Evolutionary conservation across 495 filamentous ascomycete species (phyloP), one percentile per base, ranked within the genome.

Genomic region (Zalerion maritima): DNA sequence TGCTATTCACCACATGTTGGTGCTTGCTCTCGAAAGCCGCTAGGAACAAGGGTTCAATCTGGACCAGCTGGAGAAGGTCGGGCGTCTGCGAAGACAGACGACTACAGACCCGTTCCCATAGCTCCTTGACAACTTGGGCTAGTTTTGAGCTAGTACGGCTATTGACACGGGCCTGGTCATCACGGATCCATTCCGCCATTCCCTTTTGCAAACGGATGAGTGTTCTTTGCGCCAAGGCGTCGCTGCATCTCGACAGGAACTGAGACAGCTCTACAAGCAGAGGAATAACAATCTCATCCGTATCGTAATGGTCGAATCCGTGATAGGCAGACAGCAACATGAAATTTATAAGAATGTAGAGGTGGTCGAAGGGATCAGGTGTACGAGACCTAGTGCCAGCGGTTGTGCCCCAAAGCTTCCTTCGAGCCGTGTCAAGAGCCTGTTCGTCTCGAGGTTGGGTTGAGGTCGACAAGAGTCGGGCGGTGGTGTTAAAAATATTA

Each of bases 171-270:
- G 51, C 42, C 9, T 52, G 54, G 1, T 39, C 24, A 38, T 84
- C 79, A 29, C 58, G 52, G 18, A 83, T 47, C 75, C 77, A 84
- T 4, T 56, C 35, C 3, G 57, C 41, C 18, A 81, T 40, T 1
- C 73, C 74, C 20, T 58, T 48, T 43, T 82, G 76, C n/a, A 73
- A 42, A 21, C 57, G 59, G 6, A 54, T 43, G n/a, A 79, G 41
- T 13, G 52, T 37, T 26, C 43, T 52, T 17, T 50, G 24, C 9
- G 51, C 46, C 8, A 59, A 37, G 13, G 50, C 45, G n/a, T 25
- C 31, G 25, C 47, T 60, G 30, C 57, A 49, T 32, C 55, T 42
- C n/a, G 36, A 37, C 10, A 62, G 32, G 29, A 60, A 65, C 21
- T 31, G 29, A 6, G 40, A 38, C 5, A 54, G 21, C 30, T 54